Evolutionary conservation across 441 rosid species (phyloP), one percentile per base, ranked within the genome.

Genomic region (Populus hybrid): DNA sequence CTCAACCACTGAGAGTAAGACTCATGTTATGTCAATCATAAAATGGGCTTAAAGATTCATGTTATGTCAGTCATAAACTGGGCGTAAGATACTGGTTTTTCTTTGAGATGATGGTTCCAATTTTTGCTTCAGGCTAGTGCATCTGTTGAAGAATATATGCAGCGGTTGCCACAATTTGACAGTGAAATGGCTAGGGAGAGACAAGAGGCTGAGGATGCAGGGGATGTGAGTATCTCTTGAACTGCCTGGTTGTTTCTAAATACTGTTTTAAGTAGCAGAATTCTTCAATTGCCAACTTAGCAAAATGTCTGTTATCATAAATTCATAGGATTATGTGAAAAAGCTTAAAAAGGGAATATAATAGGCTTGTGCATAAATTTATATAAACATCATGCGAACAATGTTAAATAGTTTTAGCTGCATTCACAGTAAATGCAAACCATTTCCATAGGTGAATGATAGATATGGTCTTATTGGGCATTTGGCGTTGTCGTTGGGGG

Each of bases 131-230:
- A 96, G 98, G 90, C 85, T 63, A 83, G 88, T 79, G 77, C 89
- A 79, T 94, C 99, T 71, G 92, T 90, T 54, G 95, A 87, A 72
- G 99, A 94, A 73, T 94, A 92, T 73, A 92, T 95, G 95, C 75
- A 85, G 84, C 83, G 86, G 76, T 85, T 95, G 76, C 97, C 98
- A 18, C 85, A 80, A 61, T 95, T 88, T 78, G 97, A 94, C 77
- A 80, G 76, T 66, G 93, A 90, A 40, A 73, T 90, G 80, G 84
- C 94, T 5, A 86, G 84, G 83, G 83, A 86, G 87, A 87, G 91
- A 65, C 88, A 84, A 78, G 96, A 90, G 50, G 98, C 98, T 26
- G 95, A 93, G 80, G 84, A 85, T 71, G 82, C 90, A 0, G 99
- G 98, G n/a, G 87, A 94, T 77, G 98, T 94, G 83, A 87, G 94